Evolutionary conservation across 495 filamentous ascomycete genomes (phyloP).

Genomic region (Cairneyella variabilis): DNA sequence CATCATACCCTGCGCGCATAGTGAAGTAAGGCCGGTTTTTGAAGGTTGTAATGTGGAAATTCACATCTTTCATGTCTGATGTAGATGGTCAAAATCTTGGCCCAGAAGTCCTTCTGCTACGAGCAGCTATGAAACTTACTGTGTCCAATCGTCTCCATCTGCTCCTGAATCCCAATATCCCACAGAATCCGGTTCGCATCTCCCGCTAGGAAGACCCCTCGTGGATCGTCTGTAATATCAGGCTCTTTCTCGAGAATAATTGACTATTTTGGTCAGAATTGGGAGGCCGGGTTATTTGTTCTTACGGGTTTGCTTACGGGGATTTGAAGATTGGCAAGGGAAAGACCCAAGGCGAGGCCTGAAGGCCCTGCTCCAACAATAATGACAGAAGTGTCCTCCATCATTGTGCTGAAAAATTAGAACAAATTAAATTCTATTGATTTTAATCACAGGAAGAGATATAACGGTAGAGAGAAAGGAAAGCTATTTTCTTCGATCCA

Average conservation of each 20-base stretch:
- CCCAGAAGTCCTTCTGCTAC: neutral
- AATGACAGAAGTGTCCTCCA: conserved; percentile 30
- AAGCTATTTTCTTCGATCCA: no score
- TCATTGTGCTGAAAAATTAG: no score
- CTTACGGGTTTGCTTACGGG: no score
- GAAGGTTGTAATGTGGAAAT: no score
- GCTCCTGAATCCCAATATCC: conserved; percentile 39
- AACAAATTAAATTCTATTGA: no score
- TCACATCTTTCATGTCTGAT: no score
- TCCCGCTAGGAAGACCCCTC: conserved; percentile 47
- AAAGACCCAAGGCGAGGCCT: conserved; percentile 31
- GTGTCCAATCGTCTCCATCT: conserved; percentile 33
- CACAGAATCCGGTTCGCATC: conserved; percentile 47
- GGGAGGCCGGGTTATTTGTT: no score
- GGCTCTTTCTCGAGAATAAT: conserved; percentile 18
- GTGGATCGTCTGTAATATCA: conserved; percentile 44
- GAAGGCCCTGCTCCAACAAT: conserved; percentile 38
- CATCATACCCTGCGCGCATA: conserved; percentile 4
- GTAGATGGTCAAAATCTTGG: neutral
- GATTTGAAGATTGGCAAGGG: conserved; percentile 31
- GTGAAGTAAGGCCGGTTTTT: conserved; percentile 1
- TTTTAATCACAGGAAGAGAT: no score
- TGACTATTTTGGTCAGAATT: no score
- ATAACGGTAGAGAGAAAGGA: no score
- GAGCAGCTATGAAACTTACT: conserved; percentile 13